These are phyloP conservation scores for Phytophthora cajani DNA, from an alignment of 352 stramenopile species.

Conservation along the genomic window DNA sequence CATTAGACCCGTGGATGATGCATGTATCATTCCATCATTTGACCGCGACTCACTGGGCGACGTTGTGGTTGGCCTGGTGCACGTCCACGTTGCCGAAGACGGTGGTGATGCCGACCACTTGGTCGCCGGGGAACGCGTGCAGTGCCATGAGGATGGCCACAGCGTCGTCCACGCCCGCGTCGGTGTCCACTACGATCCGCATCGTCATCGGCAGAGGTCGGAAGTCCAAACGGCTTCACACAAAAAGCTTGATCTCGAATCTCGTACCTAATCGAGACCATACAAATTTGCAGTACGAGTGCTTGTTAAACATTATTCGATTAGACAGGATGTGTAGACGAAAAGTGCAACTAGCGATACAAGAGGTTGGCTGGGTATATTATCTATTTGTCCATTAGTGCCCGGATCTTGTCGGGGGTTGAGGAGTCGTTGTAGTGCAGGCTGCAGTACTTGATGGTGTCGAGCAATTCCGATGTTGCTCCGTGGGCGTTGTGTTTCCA, in stretches of 20 bases:
- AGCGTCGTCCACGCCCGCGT: slow-evolving; percentile 83
- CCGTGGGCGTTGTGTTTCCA: slow-evolving; percentile 40
- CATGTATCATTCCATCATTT: background rate
- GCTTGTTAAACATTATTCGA: no score
- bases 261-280: background rate
- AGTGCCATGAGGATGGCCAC: slow-evolving; percentile 79
- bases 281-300: background rate
- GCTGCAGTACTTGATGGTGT: slow-evolving; percentile 64
- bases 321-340: background rate
- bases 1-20: background rate
- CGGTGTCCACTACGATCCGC: slow-evolving; percentile 79
- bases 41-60: slow-evolving; percentile 59
- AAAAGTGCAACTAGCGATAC: slow-evolving; percentile 1
- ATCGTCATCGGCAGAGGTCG: slow-evolving; percentile 9
- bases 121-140: slow-evolving; percentile 59
- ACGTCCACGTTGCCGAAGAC: slow-evolving; percentile 88
- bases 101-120: slow-evolving; percentile 75
- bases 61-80: slow-evolving; percentile 85
- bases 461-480: slow-evolving; percentile 48
- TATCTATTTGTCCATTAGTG: slow-evolving; percentile 43
- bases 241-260: background rate
- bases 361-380: slow-evolving; percentile 4
- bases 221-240: slow-evolving; percentile 22
- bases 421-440: slow-evolving; percentile 55
- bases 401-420: slow-evolving; percentile 56